Percentiles rank a stretch among this genome's conserved stretches.
phyloP scores from a whole-genome alignment of 1,284 basidiomycete genomes.

The Pseudozyma sp. region DNA sequence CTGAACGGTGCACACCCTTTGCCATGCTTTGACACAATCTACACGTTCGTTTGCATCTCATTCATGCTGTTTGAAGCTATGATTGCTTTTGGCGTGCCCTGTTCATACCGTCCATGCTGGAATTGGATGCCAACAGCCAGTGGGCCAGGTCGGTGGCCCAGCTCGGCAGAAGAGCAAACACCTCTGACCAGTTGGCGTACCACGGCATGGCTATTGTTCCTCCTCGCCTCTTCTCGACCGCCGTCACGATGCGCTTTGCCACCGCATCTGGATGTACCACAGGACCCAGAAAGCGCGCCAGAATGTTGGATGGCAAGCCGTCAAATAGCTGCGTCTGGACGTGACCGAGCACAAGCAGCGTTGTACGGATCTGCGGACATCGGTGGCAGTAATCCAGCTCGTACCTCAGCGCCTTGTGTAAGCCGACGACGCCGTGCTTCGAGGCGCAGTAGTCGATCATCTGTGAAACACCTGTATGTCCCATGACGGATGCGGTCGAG shows the following conservation, averaged over 20 bases:
- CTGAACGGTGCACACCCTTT: not conserved
- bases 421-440: conserved; percentile 65
- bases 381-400: conserved; percentile 60
- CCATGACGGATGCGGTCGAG: conserved; percentile 77
- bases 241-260: conserved; percentile 42
- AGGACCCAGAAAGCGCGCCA: conserved; percentile 57
- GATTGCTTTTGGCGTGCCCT: conserved; percentile 20
- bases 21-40: not conserved
- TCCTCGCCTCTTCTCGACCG: conserved; percentile 48
- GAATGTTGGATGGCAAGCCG: conserved; percentile 27
- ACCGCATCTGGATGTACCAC: conserved; percentile 44
- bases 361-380: conserved; percentile 56
- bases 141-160: conserved; percentile 44
- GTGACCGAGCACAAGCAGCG: conserved; percentile 59
- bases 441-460: conserved; percentile 72
- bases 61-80: not conserved
- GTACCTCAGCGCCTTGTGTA: conserved; percentile 64
- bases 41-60: too few relatives aligned
- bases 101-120: conserved; percentile 39
- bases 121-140: conserved; percentile 39
- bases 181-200: conserved; percentile 58
- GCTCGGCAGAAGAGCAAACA: conserved; percentile 47
- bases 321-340: conserved; percentile 60
- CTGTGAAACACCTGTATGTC: conserved; percentile 79
- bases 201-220: conserved; percentile 51